Percentiles rank a stretch among this genome's conserved stretches.
Conservation (phyloP, 768 basidiomycete genomes). For the Cystobasidium onofrii region DNA sequence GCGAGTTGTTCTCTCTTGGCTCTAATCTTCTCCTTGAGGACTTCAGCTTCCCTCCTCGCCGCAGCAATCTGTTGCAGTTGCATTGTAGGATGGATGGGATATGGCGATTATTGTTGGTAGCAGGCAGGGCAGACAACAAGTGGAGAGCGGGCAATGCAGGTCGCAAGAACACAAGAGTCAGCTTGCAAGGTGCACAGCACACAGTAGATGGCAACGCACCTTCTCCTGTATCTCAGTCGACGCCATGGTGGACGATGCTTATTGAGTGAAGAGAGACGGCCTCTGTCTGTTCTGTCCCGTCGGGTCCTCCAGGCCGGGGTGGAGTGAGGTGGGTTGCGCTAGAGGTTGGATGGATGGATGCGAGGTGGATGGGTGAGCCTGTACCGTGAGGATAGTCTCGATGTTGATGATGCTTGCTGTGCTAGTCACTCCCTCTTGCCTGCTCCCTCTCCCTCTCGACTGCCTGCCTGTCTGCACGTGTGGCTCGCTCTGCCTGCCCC, state of each 20-base stretch:
- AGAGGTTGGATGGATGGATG: background rate
- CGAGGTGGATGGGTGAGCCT: background rate
- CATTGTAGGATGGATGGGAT: too few relatives aligned
- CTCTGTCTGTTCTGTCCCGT: too few relatives aligned
- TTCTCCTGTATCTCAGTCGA: conserved; percentile 41
- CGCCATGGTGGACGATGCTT: conserved; percentile 15
- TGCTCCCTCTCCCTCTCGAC: background rate
- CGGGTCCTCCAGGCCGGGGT: too few relatives aligned
- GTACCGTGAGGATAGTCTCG: background rate
- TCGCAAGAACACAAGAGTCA: background rate
- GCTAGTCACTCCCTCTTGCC: too few relatives aligned
- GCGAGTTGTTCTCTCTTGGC: conserved; percentile 91
- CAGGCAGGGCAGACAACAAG: background rate
- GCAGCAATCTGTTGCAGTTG: conserved; percentile 62
- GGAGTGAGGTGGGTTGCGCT: too few relatives aligned
- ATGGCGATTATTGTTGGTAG: too few relatives aligned
- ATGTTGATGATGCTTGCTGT: too few relatives aligned
- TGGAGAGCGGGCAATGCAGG: too few relatives aligned
- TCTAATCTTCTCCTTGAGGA: conserved; percentile 96
- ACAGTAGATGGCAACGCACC: background rate
- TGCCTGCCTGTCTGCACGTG: too few relatives aligned
- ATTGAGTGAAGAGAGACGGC: background rate
- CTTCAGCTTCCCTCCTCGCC: conserved; percentile 91
- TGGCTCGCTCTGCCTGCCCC: background rate
- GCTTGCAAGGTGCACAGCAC: background rate